Base-by-base conservation (phyloP, 345 rosid species). In the Gossypium ekmanianum region DNA sequence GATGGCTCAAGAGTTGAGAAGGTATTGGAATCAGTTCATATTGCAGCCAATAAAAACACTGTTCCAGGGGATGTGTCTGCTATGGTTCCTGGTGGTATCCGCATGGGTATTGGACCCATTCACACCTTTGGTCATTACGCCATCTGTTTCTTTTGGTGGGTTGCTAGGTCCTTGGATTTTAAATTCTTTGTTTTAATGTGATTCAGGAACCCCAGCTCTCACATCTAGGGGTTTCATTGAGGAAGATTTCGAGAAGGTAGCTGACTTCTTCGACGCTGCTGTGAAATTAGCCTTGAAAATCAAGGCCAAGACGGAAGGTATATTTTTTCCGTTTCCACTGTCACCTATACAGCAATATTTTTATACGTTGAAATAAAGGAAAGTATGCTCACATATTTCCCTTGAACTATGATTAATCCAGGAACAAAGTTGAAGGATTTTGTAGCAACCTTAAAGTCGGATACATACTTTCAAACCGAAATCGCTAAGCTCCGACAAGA, bases 51-150 rank as follows among this genome's bases (percentile, higher is more conserved):
- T 81, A 91, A 94, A 62, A 94, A 94, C 85, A 92, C 97, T 27
- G 98, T 94, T 76, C 97, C 97, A 2, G 97, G 98, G 24, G 97
- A 94, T 87, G 97, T 94, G 73, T 94, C 98, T 39, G 97, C 97
- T 78, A 91, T 92, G 94, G 97, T 92, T 85, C 98, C 97, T 64
- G 98, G 97, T 80, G 97, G 98, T 74, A 88, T 94, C 80, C 92
- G 97, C 56, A 92, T 94, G 98, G 98, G 97, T 94, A 91, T 44
- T 83, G 55, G 58, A 57, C 44, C 34, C 27, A 20, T 75, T 39
- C 51, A 63, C 22, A 50, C 61, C 58, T 57, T 62, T 52, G 39
- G 65, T 74, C 41, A 54, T 65, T 34, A 22, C 73, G 22, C 68
- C 68, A 66, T 26, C 72, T 59, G 39, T 22, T 61, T n/a, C 41